phyloP scores from a whole-genome alignment of 352 stramenopile species.

The Globisporangium polare region DNA sequence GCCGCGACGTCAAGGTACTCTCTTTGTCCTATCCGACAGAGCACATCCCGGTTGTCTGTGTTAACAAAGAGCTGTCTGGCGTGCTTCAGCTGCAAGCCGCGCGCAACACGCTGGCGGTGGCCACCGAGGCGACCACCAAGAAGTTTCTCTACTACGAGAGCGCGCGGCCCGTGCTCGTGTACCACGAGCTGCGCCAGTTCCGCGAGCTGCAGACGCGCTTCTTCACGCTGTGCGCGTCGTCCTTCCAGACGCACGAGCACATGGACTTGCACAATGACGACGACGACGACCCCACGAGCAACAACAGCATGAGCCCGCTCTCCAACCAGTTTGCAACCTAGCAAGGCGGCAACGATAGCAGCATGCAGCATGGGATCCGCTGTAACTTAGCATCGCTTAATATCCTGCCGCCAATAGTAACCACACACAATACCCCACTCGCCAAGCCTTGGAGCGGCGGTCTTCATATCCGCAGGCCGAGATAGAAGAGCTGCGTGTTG shows the following conservation, averaged over 20 bases:
- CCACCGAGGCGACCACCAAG: conserved; percentile 20
- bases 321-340: conserved; percentile 6
- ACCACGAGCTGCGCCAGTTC: conserved; percentile 26
- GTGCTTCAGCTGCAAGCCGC: conserved; percentile 20
- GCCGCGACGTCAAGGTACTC: conserved; percentile 26
- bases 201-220: conserved; percentile 24
- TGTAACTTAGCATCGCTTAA: neutral
- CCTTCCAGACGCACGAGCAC: conserved; percentile 17
- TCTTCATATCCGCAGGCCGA: conserved; percentile 39
- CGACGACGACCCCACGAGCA: neutral
- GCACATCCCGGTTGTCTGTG: neutral
- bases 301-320: neutral
- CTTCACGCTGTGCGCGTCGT: conserved; percentile 19
- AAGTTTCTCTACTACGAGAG: conserved; percentile 26
- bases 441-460: neutral
- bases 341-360: too few relatives aligned
- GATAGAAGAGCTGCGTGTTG: conserved; percentile 37
- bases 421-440: neutral
- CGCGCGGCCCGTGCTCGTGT: conserved; percentile 19
- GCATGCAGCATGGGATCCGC: neutral
- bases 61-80: neutral
- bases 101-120: conserved; percentile 2
- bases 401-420: neutral
- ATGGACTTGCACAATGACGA: neutral
- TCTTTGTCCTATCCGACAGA: neutral